These are phyloP conservation scores for Nemania sp. DNA, from an alignment of 2,329 filamentous ascomycete genomes.

Conservation along the genomic window DNA sequence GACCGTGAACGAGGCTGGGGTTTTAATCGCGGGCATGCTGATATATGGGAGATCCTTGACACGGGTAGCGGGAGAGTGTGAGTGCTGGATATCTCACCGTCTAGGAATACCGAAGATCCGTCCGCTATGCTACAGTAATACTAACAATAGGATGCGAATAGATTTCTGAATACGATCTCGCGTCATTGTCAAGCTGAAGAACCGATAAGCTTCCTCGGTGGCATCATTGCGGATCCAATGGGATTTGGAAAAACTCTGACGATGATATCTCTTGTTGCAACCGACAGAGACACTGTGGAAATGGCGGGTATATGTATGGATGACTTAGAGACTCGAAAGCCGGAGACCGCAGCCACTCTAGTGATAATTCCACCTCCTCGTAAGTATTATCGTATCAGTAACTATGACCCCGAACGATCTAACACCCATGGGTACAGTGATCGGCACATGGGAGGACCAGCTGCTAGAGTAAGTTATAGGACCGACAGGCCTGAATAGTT, in stretches of 20 bases:
- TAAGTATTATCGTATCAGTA: not conserved
- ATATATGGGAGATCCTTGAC: slow-evolving; percentile 12
- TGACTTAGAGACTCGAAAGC: not conserved
- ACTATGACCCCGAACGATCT: slow-evolving; percentile 31
- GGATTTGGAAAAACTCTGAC: slow-evolving; percentile 60
- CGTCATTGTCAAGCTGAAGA: slow-evolving; percentile 13
- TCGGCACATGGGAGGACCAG: slow-evolving; percentile 53
- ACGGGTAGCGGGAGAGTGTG: not conserved
- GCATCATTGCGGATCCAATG: slow-evolving; percentile 62
- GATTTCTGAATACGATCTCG: slow-evolving; percentile 50
- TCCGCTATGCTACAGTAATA: no score
- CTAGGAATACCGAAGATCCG: slow-evolving; percentile 25
- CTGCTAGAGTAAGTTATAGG: not conserved
- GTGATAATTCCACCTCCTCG: slow-evolving; percentile 53
- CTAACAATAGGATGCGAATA: not conserved
- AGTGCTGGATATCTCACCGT: not conserved
- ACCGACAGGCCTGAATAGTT: not conserved
- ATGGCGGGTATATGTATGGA: not conserved
- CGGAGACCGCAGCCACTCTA: slow-evolving; percentile 44
- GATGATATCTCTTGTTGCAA: slow-evolving; percentile 57
- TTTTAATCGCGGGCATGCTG: not conserved
- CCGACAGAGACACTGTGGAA: not conserved
- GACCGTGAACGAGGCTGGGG: slow-evolving; percentile 19
- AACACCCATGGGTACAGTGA: slow-evolving; percentile 43
- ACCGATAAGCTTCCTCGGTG: slow-evolving; percentile 52